Conservation (phyloP, 2,329 filamentous ascomycete genomes). For the Xylariaceae sp. region DNA sequence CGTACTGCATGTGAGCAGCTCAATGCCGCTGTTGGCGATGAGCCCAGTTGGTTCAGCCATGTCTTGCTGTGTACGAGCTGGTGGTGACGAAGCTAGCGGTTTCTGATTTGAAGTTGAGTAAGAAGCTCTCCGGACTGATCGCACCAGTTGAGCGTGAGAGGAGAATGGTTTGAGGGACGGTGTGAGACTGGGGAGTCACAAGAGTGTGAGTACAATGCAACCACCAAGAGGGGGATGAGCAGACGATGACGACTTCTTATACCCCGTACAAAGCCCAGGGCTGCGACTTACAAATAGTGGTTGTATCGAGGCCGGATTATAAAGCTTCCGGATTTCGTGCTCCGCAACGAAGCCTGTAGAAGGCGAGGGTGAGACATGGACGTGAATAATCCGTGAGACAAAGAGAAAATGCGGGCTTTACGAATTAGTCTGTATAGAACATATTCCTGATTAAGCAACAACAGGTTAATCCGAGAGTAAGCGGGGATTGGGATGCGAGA, state of each 20-base stretch:
- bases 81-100: neutral
- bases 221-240: neutral
- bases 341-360: conserved; percentile 5
- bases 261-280: conserved; percentile 9
- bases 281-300: neutral
- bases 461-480: no score
- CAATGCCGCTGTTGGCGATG: conserved; percentile 58
- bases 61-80: conserved; percentile 16
- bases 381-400: neutral
- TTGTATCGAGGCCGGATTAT: neutral
- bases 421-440: no score
- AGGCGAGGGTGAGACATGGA: conserved; percentile 18
- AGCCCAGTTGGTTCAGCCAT: conserved; percentile 48
- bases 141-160: neutral
- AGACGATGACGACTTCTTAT: conserved; percentile 22
- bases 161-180: neutral
- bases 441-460: no score
- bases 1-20: conserved; percentile 54
- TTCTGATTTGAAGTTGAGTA: conserved; percentile 17
- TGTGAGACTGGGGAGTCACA: neutral
- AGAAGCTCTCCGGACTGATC: conserved; percentile 2
- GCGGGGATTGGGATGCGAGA: no score
- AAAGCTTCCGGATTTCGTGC: neutral
- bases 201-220: neutral
- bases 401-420: neutral